Evolutionary conservation across 192 early-diverging fungal species (phyloP).

Genomic region (Coemansia sp.): DNA sequence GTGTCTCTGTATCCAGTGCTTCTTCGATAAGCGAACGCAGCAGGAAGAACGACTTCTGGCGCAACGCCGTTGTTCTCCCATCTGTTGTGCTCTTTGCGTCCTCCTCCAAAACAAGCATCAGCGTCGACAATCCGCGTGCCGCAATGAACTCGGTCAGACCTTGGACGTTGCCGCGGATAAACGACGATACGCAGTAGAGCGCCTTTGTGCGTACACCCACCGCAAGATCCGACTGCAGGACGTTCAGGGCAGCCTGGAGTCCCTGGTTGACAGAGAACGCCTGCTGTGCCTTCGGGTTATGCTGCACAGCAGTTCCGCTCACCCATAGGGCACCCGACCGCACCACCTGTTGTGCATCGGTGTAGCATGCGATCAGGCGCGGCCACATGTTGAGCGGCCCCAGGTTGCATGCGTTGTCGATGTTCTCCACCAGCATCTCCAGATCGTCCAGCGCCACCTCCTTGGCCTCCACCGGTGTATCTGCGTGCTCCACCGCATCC

Average conservation of each 20-base stretch:
- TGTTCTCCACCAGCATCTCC: conserved; percentile 83
- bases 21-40: conserved; percentile 65
- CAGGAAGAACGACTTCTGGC: conserved; percentile 61
- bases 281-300: conserved; percentile 83
- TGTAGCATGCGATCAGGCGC: conserved; percentile 58
- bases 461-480: conserved; percentile 63
- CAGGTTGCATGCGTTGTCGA: conserved; percentile 91
- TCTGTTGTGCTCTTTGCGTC: neutral
- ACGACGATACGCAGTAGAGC: conserved; percentile 68
- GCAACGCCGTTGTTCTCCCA: neutral
- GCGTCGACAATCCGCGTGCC: conserved; percentile 38
- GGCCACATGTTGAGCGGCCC: conserved; percentile 88
- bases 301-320: conserved; percentile 90
- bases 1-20: conserved; percentile 46
- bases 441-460: conserved; percentile 88
- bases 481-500: conserved; percentile 60
- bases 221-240: conserved; percentile 48
- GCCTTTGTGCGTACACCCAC: conserved; percentile 63
- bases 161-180: conserved; percentile 59
- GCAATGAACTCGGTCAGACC: conserved; percentile 62
- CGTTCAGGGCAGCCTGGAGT: conserved; percentile 44
- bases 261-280: conserved; percentile 60
- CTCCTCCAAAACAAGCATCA: conserved; percentile 55
- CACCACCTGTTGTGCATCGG: conserved; percentile 56
- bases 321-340: conserved; percentile 84